Conservation (phyloP, 2,329 filamentous ascomycete species). For the Stachybotrys chlorohalonatus region DNA sequence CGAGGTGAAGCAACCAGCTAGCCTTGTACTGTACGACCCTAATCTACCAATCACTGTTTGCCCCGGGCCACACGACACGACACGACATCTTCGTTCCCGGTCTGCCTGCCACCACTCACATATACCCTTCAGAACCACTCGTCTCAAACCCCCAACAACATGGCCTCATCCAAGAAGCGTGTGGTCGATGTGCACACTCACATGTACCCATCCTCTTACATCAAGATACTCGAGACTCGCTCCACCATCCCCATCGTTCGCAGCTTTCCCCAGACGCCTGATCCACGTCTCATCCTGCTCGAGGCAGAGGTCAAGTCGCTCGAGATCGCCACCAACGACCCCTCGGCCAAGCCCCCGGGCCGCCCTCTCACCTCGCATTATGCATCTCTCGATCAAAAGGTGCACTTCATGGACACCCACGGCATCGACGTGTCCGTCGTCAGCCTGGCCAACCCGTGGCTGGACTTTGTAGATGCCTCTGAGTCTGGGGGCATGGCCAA, state of each 20-base stretch:
- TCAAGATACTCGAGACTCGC: conserved; percentile 50
- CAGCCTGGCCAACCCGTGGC: conserved; percentile 87
- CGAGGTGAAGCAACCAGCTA: background rate
- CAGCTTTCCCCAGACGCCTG: conserved; percentile 45
- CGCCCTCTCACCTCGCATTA: conserved; percentile 79
- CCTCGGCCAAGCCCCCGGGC: conserved; percentile 53
- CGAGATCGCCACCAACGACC: conserved; percentile 42
- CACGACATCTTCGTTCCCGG: too few relatives aligned
- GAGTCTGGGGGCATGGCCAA: conserved; percentile 55
- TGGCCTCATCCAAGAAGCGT: conserved; percentile 24
- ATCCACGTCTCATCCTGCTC: conserved; percentile 59
- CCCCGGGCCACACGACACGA: too few relatives aligned
- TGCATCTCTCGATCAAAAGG: conserved; percentile 68
- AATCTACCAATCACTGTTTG: too few relatives aligned
- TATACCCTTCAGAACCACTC: background rate
- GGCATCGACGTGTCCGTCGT: conserved; percentile 75
- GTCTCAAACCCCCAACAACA: conserved; percentile 7
- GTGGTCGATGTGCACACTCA: conserved; percentile 62
- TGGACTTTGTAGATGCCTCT: conserved; percentile 64
- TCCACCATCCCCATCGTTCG: conserved; percentile 62
- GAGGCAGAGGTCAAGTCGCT: conserved; percentile 37
- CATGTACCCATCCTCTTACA: conserved; percentile 58
- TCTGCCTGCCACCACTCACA: too few relatives aligned
- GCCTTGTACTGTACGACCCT: too few relatives aligned
- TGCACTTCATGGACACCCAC: conserved; percentile 82